phyloP scores from a whole-genome alignment of 768 basidiomycete genomes.

The Crassisporium funariophilum region DNA sequence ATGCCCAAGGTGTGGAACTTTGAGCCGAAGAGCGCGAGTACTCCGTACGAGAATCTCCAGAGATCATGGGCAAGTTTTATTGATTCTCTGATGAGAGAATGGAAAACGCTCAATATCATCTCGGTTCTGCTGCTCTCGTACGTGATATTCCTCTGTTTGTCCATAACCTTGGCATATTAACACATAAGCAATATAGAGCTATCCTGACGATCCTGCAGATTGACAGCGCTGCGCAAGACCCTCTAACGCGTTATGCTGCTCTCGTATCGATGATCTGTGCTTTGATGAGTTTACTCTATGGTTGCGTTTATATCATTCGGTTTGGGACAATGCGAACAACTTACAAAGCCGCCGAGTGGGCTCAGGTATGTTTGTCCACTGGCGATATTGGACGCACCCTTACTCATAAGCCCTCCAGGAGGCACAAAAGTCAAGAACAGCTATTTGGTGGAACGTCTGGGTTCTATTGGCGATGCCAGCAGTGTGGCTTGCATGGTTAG shows the following conservation, averaged over 20 bases:
- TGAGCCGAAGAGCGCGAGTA: conserved; percentile 6
- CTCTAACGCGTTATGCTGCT: conserved; percentile 54
- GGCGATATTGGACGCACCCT: background rate
- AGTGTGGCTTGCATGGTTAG: conserved; percentile 61
- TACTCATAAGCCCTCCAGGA: conserved; percentile 34
- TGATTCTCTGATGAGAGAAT: conserved; percentile 29
- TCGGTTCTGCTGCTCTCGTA: conserved; percentile 29
- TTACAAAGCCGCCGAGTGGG: conserved; percentile 61
- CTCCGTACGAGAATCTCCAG: conserved; percentile 17
- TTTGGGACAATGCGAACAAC: conserved; percentile 67
- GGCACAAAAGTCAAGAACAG: conserved; percentile 36
- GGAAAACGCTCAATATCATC: conserved; percentile 33
- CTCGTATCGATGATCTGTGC: conserved; percentile 58
- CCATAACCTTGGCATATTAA: background rate
- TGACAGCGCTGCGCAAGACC: conserved; percentile 44
- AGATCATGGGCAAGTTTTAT: conserved; percentile 27
- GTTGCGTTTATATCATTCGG: conserved; percentile 61
- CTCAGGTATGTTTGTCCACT: conserved; percentile 28
- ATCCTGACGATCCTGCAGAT: conserved; percentile 34
- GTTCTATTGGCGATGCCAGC: conserved; percentile 62
- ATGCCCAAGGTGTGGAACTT: background rate
- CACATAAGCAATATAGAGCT: conserved; percentile 18
- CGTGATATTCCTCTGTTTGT: conserved; percentile 1
- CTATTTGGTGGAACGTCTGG: conserved; percentile 60
- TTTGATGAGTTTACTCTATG: conserved; percentile 59